Base-by-base conservation (phyloP, 129 eudicot species). In the Tagetes erecta region DNA sequence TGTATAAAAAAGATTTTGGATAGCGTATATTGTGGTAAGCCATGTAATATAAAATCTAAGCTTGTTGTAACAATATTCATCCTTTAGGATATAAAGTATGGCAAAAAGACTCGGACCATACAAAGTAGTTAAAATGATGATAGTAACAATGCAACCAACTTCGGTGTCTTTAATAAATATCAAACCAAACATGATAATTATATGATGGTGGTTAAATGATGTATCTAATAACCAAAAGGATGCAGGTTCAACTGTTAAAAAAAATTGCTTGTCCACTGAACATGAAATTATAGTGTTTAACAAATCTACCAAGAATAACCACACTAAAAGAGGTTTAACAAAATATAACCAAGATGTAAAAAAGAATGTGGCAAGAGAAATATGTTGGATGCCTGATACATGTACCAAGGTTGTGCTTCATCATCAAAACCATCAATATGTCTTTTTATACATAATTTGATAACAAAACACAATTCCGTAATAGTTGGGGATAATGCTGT, bases 361-460 rank as follows among this genome's bases (percentile, higher is more conserved):
- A 0, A 31, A 57, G 11, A 31, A 31, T 30, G 40, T 31, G 38
- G 31, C 20, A 57, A 13, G 64, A 57, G 38, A 58, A 58, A 58
- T 58, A 58, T 33, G 64, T 31, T 57, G 12, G 65, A 59, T 33
- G 65, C 30, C 13, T 36, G 9, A 62, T 36, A 11, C 45, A 62
- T 36, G 44, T 62, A 62, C 67, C 67, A 60, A 35, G 67, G 40
- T 35, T 3, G 27, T 13, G 40, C 45, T 62, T 62, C 30, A 62
- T 62, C 30, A 62, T 62, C 30, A 62, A 62, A 36, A 36, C 12
- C 44, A 36, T 62, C 45, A 62, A 62, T 62, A 45, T 62, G 45
- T 36, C 9, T 62, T 36, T 76, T 37, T 57, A 38, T 71, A 78
- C 77, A 78, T 71, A 78, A 39, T 71, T 62, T 78, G 59, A 41